Base-by-base conservation (phyloP, 768 basidiomycete species). In the Boletus rubescentipes region DNA sequence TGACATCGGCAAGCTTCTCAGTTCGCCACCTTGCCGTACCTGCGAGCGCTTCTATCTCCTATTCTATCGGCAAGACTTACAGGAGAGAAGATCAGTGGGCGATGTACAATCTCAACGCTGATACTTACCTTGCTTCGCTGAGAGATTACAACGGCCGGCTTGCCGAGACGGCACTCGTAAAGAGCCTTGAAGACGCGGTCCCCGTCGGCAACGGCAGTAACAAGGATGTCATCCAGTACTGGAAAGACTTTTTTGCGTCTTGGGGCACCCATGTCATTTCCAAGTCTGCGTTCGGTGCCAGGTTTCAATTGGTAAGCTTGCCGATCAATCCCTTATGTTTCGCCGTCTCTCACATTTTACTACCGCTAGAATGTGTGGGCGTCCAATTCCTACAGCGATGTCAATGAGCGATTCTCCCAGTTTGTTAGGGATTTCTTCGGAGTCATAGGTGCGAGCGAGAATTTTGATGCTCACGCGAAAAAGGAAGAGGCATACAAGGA, bases 41-140 rank as follows among this genome's bases (percentile, higher is more conserved):
- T 7, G 59, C 53, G 12, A 50, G 53, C 26, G 21, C 53, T 18
- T 61, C 60, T 32, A 14, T 20, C 12, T 58, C 58, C 15, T 58
- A 58, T 37, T 39, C 58, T n/a, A 44, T 53, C 35, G 43, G 46
- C 15, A 59, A 59, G 45, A 46, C 56, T 2, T 48, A 46, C 45
- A 50, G 43, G 32, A 45, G 59, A 29, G 53, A 61, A 37, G 46
- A n/a, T n/a, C n/a, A n/a, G n/a, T n/a, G n/a, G n/a, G n/a, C n/a
- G n/a, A n/a, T n/a, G n/a, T n/a, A n/a, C n/a, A n/a, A n/a, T n/a
- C n/a, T n/a, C n/a, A n/a, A n/a, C n/a, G n/a, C n/a, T n/a, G n/a
- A n/a, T n/a, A n/a, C n/a, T n/a, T n/a, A n/a, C n/a, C n/a, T n/a
- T n/a, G n/a, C n/a, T n/a, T n/a, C n/a, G n/a, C n/a, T n/a, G n/a